Evolutionary conservation across 164 flowering plant species (phyloP).

Genomic region (Vitis amurensis): DNA sequence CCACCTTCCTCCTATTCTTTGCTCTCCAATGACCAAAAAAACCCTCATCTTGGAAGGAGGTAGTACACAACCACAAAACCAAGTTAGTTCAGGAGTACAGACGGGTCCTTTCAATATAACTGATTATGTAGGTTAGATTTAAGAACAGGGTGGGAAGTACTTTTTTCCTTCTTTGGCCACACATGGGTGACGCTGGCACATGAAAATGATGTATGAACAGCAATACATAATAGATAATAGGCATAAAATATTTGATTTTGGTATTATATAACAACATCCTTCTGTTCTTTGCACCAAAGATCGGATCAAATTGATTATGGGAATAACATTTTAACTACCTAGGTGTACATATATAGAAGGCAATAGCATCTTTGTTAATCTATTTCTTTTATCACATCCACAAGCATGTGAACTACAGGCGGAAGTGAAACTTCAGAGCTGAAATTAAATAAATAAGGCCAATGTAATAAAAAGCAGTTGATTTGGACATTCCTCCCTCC

Average conservation of each 20-base stretch:
- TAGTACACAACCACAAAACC: background rate
- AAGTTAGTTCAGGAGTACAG: background rate
- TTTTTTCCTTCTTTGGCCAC: slow-evolving; percentile 5
- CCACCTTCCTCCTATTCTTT: background rate
- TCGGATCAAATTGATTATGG: background rate
- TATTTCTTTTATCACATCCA: background rate
- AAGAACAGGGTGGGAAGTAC: background rate
- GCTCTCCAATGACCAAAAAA: background rate
- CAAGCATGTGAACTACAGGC: background rate
- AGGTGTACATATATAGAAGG: background rate
- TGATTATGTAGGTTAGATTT: background rate
- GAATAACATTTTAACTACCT: background rate
- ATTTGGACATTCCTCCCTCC: background rate
- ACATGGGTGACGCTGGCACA: slow-evolving; percentile 1
- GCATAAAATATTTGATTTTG: background rate
- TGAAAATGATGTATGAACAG: background rate
- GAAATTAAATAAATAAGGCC: background rate
- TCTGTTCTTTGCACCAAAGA: background rate
- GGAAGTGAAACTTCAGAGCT: background rate
- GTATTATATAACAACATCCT: background rate
- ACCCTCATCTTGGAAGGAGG: background rate
- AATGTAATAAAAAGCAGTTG: background rate
- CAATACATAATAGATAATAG: background rate
- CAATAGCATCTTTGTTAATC: background rate
- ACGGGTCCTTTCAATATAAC: background rate